Conservation (phyloP, 495 filamentous ascomycete species). For the Penicillium pancosmium region DNA sequence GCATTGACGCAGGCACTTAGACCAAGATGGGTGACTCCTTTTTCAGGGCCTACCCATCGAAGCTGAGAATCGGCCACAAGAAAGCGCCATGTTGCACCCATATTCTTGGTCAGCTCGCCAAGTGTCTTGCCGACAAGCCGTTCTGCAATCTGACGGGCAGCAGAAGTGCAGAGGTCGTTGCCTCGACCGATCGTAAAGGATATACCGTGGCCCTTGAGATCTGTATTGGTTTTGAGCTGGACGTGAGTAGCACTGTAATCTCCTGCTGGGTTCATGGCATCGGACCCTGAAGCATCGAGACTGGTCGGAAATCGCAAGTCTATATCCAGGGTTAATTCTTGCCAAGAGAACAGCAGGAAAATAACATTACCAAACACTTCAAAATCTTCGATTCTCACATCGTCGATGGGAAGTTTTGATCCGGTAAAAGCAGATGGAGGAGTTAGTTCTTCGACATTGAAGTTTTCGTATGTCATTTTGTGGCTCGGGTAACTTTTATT, state of each 20-base stretch:
- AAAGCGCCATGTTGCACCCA: conserved; percentile 76
- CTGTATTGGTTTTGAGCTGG: conserved; percentile 69
- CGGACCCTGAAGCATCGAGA: conserved; percentile 77
- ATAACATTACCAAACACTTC: neutral
- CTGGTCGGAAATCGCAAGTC: conserved; percentile 55
- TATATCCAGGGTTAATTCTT: neutral
- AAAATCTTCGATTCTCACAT: neutral
- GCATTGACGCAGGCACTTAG: conserved; percentile 86
- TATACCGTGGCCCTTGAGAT: conserved; percentile 72
- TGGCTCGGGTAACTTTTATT: neutral
- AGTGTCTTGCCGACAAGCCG: conserved; percentile 64
- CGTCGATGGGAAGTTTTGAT: neutral
- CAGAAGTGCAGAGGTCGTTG: conserved; percentile 77
- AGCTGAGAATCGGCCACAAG: conserved; percentile 73
- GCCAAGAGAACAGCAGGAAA: neutral
- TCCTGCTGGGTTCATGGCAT: conserved; percentile 83
- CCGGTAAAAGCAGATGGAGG: neutral
- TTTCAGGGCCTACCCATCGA: conserved; percentile 85
- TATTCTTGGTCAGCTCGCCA: conserved; percentile 64
- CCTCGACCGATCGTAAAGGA: conserved; percentile 85
- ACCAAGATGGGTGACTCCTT: conserved; percentile 87
- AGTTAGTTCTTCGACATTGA: neutral
- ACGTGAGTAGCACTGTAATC: conserved; percentile 81
- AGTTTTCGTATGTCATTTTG: no score
- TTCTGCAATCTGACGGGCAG: conserved; percentile 61